A percentile compares a stretch with the other conserved stretches of the same genome.
These are phyloP conservation scores for Puccinia hordei DNA, from an alignment of 1,284 basidiomycete genomes.

Conservation along the genomic window DNA sequence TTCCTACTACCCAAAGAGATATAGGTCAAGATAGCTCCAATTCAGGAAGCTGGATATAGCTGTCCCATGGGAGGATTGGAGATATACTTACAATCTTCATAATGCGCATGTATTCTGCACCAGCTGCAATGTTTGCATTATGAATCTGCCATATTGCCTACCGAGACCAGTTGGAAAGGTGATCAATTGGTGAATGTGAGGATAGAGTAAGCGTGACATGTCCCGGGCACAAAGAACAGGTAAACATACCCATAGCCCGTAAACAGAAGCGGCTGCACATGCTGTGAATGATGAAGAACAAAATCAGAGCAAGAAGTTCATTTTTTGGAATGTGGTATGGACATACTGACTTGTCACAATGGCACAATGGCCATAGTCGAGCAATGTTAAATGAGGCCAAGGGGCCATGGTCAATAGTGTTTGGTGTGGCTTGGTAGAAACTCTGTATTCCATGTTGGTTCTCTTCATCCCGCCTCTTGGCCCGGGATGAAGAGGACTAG, in stretches of 20 bases:
- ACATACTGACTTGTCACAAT: slow-evolving; percentile 42
- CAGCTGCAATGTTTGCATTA: slow-evolving; percentile 49
- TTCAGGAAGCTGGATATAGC: not conserved
- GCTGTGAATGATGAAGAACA: slow-evolving; percentile 8
- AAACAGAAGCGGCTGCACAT: slow-evolving; percentile 45
- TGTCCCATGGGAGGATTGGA: not conserved
- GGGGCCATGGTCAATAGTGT: slow-evolving; percentile 12
- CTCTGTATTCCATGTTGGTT: too few relatives aligned
- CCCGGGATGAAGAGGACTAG: too few relatives aligned
- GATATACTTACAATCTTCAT: slow-evolving; percentile 31
- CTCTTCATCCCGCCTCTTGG: too few relatives aligned
- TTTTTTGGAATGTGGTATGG: not conserved
- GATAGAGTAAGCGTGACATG: not conserved
- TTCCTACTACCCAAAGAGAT: not conserved
- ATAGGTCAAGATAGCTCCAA: not conserved
- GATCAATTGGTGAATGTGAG: not conserved
- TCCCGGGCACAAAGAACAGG: not conserved
- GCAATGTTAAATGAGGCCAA: slow-evolving; percentile 36
- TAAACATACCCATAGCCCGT: slow-evolving; percentile 45
- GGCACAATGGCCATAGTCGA: slow-evolving; percentile 49
- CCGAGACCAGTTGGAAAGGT: not conserved
- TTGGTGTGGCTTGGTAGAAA: too few relatives aligned
- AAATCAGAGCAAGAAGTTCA: not conserved
- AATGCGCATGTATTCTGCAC: slow-evolving; percentile 49
- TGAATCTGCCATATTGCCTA: slow-evolving; percentile 51